Evolutionary conservation across 2,329 filamentous ascomycete genomes (phyloP).

Genomic region (Albifimbria verrucaria): DNA sequence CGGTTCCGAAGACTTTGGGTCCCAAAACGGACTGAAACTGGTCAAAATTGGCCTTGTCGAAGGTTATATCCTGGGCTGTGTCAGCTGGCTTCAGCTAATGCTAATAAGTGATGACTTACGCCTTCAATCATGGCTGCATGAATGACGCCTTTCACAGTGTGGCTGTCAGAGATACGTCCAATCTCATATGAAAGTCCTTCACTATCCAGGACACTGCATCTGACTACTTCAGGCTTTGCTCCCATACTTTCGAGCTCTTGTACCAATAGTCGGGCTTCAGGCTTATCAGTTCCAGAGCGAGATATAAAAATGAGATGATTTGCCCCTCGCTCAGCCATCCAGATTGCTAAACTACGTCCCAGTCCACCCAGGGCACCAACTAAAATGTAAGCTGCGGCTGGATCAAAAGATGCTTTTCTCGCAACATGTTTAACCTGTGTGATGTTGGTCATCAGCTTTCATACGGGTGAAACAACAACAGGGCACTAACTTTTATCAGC

Average conservation of each 20-base stretch:
- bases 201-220: neutral
- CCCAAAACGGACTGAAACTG: neutral
- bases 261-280: neutral
- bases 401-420: neutral
- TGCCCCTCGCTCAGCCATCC: conserved; percentile 20
- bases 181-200: neutral
- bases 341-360: conserved; percentile 15
- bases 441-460: neutral
- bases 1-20: neutral
- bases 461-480: no score
- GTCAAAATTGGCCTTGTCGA: neutral
- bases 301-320: conserved; percentile 23
- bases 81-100: neutral
- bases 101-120: neutral
- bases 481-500: no score
- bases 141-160: neutral
- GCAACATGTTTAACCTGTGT: no score
- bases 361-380: conserved; percentile 20
- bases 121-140: neutral
- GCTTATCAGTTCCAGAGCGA: neutral
- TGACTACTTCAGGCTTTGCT: neutral
- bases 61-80: neutral
- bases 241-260: neutral
- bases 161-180: neutral
- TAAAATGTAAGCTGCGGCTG: neutral